Percentiles rank a stretch among this genome's conserved stretches.
These are phyloP conservation scores for Rhizoctonia solani DNA, from an alignment of 1,284 basidiomycete species.

Conservation along the genomic window DNA sequence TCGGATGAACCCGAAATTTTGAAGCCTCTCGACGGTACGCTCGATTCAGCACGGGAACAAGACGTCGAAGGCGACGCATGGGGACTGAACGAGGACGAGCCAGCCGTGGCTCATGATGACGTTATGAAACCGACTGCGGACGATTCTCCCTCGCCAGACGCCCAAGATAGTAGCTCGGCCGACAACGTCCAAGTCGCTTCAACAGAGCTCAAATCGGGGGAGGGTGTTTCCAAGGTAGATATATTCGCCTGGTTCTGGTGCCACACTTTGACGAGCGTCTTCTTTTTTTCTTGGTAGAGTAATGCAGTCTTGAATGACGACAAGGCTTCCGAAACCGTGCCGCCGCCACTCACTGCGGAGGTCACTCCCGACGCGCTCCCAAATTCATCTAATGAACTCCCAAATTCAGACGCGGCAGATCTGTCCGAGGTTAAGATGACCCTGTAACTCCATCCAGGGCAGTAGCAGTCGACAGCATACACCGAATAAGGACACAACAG, in stretches of 20 bases:
- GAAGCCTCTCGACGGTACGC: too few relatives aligned
- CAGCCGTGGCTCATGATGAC: not conserved
- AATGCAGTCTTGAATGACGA: not conserved
- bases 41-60: not conserved
- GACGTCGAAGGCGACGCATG: slow-evolving; percentile 2
- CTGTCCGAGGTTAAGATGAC: not conserved
- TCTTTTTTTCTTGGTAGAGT: not conserved
- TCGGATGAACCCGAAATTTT: too few relatives aligned
- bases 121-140: not conserved
- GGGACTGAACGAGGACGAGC: slow-evolving; percentile 10
- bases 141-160: not conserved
- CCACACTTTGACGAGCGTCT: not conserved
- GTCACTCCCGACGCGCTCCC: not conserved
- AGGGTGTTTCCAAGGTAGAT: not conserved
- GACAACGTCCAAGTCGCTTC: not conserved
- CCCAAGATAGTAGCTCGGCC: not conserved
- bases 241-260: not conserved
- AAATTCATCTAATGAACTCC: not conserved
- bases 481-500: not conserved
- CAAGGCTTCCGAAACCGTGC: not conserved
- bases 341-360: not conserved
- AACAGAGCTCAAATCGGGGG: not conserved
- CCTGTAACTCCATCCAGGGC: not conserved
- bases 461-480: not conserved
- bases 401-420: not conserved